These are phyloP conservation scores for Sergeia podlipaevii DNA, from an alignment of 208 protist genomes.

Conservation along the genomic window DNA sequence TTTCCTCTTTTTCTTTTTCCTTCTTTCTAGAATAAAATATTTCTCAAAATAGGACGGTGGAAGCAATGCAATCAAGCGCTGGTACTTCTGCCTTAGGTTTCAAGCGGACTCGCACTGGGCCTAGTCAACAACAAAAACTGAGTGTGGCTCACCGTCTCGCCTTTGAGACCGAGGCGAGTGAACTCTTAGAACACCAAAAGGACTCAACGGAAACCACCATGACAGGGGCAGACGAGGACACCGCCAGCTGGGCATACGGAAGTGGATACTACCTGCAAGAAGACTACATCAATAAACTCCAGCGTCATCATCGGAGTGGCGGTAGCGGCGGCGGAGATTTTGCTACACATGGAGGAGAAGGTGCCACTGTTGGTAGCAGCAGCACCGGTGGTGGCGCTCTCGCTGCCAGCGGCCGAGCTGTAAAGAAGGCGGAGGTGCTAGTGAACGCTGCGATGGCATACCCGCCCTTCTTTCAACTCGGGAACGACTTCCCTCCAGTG, in stretches of 20 bases:
- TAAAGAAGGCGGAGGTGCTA: constrained; percentile 11
- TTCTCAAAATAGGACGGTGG: too few relatives aligned
- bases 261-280: constrained; percentile 59
- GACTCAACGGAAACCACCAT: constrained; percentile 47
- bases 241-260: constrained; percentile 55
- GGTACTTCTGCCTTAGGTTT: too few relatives aligned
- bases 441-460: constrained; percentile 26
- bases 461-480: constrained; percentile 61
- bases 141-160: too few relatives aligned
- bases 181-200: constrained; percentile 33
- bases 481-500: constrained; percentile 55
- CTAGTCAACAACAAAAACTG: too few relatives aligned
- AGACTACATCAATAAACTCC: constrained; percentile 12
- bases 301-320: neutral
- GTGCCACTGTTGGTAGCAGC: neutral
- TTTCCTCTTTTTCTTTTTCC: too few relatives aligned
- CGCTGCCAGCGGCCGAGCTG: constrained; percentile 4
- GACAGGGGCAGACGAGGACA: constrained; percentile 45
- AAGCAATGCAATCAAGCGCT: too few relatives aligned
- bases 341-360: constrained; percentile 7
- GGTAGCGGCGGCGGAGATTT: neutral
- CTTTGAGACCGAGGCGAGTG: constrained; percentile 28
- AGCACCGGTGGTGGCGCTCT: neutral
- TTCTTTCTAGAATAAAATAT: too few relatives aligned
- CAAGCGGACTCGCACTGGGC: too few relatives aligned